Evolutionary conservation across 2,329 filamentous ascomycete species (phyloP), one percentile per base, ranked within the genome.

Genomic region (Monosporascus sp.): DNA sequence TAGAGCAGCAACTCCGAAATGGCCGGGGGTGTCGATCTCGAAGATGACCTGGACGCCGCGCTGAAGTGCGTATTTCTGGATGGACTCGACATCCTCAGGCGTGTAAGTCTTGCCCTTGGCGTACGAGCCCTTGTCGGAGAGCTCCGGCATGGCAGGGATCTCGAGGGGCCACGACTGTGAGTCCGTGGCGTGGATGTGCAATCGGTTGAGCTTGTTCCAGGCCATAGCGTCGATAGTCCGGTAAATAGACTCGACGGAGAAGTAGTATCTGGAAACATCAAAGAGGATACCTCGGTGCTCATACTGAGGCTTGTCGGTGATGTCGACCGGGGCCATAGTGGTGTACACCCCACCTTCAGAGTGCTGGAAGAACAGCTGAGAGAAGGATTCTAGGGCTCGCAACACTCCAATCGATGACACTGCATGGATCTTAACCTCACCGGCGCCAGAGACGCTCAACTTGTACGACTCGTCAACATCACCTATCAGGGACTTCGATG

Each of bases 121-220:
- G 65, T 95, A 95, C 1, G 89, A 86, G 37, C 90, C 90, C 67
- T 89, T 86, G 50, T 77, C 70, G 3, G 89, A 78, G 2, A 96
- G 76, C 54, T 86, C 80, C 3, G 90, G 88, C 57, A 96, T 71
- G 2, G 87, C 71, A 1, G 89, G 88, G 49, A 96, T 86, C 60
- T 90, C 89, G 24, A 96, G 75, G 0, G 90, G 90, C 87, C 90
- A 95, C 4, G 89, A 89, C 70, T 95, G 90, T 17, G 87, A 85
- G 69, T 95, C 90, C 5, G 89, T 94, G 53, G 87, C 78, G 73
- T 95, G 90, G 51, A 93, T 75, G 70, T 94, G 90, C 52, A 95
- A 77, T 6, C 85, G 79, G 72, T 94, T 94, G 76, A 94, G 80
- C 74, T 95, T 94, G 74, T 86, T 90, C 80, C 84, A 90, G 1